Evolutionary conservation across 371 early-diverging fungal genomes (phyloP).

Genomic region (Amoeboradix gromovi): DNA sequence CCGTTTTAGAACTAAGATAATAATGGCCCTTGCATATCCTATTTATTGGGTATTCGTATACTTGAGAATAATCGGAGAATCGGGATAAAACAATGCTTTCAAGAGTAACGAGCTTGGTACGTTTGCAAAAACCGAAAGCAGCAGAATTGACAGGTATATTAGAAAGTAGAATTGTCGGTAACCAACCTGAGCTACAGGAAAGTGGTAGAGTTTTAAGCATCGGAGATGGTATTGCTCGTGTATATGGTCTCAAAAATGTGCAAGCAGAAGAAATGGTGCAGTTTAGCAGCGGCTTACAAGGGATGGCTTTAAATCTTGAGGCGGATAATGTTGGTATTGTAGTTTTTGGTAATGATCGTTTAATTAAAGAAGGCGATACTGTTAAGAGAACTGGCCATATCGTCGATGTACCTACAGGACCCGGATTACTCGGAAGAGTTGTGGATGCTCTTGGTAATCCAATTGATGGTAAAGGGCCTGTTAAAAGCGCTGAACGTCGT

Average conservation of each 20-base stretch:
- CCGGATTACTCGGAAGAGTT: slow-evolving; percentile 70
- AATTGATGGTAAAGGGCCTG: slow-evolving; percentile 81
- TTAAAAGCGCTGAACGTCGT: slow-evolving; percentile 38
- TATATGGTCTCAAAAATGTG: slow-evolving; percentile 81
- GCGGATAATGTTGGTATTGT: slow-evolving; percentile 92
- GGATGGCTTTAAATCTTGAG: slow-evolving; percentile 89
- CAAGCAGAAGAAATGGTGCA: slow-evolving; percentile 98
- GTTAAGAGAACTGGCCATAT: slow-evolving; percentile 86
- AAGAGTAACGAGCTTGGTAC: not conserved
- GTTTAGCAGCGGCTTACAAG: slow-evolving; percentile 85
- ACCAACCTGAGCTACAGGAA: not conserved
- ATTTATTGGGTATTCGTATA: no score
- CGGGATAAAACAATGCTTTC: not conserved
- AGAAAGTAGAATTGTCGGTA: not conserved
- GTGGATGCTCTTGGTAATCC: slow-evolving; percentile 89
- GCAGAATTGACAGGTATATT: not conserved
- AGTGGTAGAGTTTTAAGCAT: slow-evolving; percentile 80
- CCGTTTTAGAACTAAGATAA: no score
- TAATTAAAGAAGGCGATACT: slow-evolving; percentile 83
- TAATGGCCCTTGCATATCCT: no score
- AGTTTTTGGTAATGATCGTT: slow-evolving; percentile 89
- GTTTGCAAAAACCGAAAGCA: not conserved
- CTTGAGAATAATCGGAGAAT: no score
- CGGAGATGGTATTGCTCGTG: slow-evolving; percentile 96
- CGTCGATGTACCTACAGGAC: slow-evolving; percentile 77